Evolutionary conservation across 2,329 filamentous ascomycete species (phyloP), one percentile per base, ranked within the genome.

Genomic region (Byssoonygena ceratinophila): DNA sequence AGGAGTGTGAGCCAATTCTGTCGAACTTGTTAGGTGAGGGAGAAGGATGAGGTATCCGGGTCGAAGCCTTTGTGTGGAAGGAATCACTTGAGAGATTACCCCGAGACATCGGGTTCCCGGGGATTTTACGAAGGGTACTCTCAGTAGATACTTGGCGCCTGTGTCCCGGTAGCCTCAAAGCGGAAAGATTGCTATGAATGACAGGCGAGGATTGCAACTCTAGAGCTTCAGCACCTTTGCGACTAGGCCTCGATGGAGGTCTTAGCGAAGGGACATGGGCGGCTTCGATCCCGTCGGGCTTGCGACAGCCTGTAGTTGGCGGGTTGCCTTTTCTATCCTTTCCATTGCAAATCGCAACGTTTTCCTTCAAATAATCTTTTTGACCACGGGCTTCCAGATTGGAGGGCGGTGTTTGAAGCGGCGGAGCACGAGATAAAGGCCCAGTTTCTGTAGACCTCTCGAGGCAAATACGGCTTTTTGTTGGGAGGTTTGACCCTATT

Each of bases 191-290:
- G 59, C 78, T 81, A 54, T 77, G 75, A 14, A 81, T 74, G 12
- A 81, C 66, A 4, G 77, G 75, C 0, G 75, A 76, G 11, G 74
- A 70, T 11, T 73, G 68, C 52, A 73, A 71, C 27, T 80, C 76
- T 44, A 87, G 72, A 54, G 80, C 75, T 4, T 79, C 77, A 0
- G 82, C 82, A 22, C 83, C 83, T 60, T 85, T 80, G 64, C 84
- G 76, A 60, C 83, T 87, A 1, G 84, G 84, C 46, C 84, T 73
- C 31, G 71, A 65, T 29, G 83, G 82, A 32, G 76, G 43, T 49
- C 39, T 44, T 12, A 44, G 6, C 8, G 36, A 8, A 36, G 23
- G 7, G 5, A 11, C 18, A 32, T 25, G 61, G 47, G 60, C 59
- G 54, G 62, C 16, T 5, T 50, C 47, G 18, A 16, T 54, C 52